Evolutionary conservation across 2,329 filamentous ascomycete species (phyloP).

Genomic region (Aspergillus niger): DNA sequence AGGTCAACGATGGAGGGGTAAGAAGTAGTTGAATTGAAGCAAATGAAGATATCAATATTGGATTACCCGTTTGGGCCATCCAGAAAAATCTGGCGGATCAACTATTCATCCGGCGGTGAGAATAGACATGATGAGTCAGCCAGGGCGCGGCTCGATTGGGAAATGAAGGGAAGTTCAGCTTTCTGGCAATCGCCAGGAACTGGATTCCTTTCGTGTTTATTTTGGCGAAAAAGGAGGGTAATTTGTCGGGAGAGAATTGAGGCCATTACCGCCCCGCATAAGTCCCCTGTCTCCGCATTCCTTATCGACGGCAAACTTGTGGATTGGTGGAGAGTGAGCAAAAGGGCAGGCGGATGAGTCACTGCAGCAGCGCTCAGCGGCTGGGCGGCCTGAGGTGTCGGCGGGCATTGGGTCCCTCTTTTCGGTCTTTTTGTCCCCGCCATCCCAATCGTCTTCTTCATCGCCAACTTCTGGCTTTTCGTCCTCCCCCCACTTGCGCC

Average conservation of each 20-base stretch:
- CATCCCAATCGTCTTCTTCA: no score
- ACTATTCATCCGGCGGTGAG: slow-evolving; percentile 16
- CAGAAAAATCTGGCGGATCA: slow-evolving; percentile 17
- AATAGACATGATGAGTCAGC: neutral
- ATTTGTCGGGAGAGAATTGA: no score
- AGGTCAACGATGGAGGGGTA: neutral
- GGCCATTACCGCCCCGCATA: no score
- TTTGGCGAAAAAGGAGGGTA: no score
- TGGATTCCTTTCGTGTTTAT: no score
- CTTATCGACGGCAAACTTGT: no score
- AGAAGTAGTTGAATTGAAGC: slow-evolving; percentile 35
- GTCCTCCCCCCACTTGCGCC: slow-evolving; percentile 8
- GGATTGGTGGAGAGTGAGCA: no score
- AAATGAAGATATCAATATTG: slow-evolving; percentile 24
- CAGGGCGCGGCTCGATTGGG: neutral
- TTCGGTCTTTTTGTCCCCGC: slow-evolving; percentile 2
- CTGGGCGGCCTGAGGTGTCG: neutral
- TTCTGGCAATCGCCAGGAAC: no score
- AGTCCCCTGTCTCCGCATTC: no score
- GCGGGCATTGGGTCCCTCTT: neutral
- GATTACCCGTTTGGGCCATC: neutral
- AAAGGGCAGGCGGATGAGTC: slow-evolving; percentile 3
- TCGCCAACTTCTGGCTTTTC: slow-evolving; percentile 1
- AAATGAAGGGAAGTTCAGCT: no score
- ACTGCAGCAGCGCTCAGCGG: neutral